phyloP scores from a whole-genome alignment of 768 basidiomycete species.

The Xanthoconium stramineum region DNA sequence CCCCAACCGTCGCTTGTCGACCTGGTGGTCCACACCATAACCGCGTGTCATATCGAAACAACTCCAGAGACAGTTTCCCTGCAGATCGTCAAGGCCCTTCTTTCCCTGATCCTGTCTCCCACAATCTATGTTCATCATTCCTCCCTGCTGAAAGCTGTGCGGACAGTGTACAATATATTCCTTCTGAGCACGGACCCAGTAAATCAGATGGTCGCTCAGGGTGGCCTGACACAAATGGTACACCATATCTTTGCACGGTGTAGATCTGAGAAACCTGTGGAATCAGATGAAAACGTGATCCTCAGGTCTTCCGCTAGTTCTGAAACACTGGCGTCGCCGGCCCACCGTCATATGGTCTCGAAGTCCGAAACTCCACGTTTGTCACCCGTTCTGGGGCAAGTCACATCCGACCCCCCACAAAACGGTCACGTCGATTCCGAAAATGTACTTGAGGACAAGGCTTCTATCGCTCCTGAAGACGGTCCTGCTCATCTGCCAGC shows the following conservation, averaged over 20 bases:
- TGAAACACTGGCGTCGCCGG: conserved; percentile 17
- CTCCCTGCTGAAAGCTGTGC: conserved; percentile 89
- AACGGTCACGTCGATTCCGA: neutral
- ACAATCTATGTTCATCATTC: conserved; percentile 92
- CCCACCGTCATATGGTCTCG: conserved; percentile 1
- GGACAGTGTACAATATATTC: conserved; percentile 98
- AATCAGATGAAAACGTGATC: conserved; percentile 16
- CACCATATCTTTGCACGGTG: conserved; percentile 93
- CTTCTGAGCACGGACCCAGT: conserved; percentile 84
- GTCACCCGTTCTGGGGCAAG: conserved; percentile 3
- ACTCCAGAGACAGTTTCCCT: conserved; percentile 90
- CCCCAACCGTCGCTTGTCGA: conserved; percentile 82
- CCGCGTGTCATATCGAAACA: conserved; percentile 82
- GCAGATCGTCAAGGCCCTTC: conserved; percentile 94
- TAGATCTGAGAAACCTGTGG: conserved; percentile 32
- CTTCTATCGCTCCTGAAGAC: conserved; percentile 1
- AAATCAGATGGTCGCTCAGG: conserved; percentile 98
- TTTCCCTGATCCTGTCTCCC: conserved; percentile 84
- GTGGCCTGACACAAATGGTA: conserved; percentile 96
- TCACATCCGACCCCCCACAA: neutral
- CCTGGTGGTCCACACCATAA: conserved; percentile 91
- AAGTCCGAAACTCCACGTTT: conserved; percentile 12
- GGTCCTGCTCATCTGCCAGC: neutral
- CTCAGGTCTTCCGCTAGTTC: conserved; percentile 21
- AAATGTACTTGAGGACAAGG: neutral